These are phyloP conservation scores for Oryza rufipogon DNA, from an alignment of 176 grass and related monocot genomes.

Conservation along the genomic window DNA sequence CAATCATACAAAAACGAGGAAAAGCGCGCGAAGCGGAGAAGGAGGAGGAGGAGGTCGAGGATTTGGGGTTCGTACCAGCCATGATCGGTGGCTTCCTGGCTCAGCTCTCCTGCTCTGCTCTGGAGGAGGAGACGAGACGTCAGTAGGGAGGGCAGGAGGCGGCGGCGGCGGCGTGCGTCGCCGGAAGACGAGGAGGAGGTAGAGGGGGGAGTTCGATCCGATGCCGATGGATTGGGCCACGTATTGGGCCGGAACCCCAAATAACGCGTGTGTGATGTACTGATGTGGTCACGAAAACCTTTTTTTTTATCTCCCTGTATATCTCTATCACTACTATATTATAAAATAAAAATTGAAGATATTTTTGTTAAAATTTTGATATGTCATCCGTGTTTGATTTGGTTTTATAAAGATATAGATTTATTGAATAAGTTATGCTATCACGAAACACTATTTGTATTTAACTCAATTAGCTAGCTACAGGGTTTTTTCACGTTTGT, in stretches of 20 bases:
- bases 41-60: not conserved
- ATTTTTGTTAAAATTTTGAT: too few species aligned
- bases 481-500: too few species aligned
- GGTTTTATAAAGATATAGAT: too few species aligned
- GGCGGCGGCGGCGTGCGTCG: conserved; percentile 1
- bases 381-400: too few species aligned
- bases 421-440: too few species aligned
- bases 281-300: too few species aligned
- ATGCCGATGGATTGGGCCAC: not conserved
- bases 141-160: not conserved
- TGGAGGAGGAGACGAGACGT: not conserved
- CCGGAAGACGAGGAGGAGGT: not conserved
- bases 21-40: not conserved
- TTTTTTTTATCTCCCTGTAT: too few species aligned
- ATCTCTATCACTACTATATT: too few species aligned
- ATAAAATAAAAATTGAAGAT: too few species aligned
- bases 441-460: too few species aligned
- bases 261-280: not conserved
- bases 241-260: not conserved
- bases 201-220: not conserved
- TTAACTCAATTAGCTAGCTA: too few species aligned
- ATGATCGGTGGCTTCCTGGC: conserved; percentile 26
- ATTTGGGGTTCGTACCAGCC: conserved; percentile 43
- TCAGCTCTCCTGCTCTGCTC: not conserved
- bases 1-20: not conserved